Evolutionary conservation across 495 filamentous ascomycete species (phyloP).

Genomic region (Schizothecium vesticola): DNA sequence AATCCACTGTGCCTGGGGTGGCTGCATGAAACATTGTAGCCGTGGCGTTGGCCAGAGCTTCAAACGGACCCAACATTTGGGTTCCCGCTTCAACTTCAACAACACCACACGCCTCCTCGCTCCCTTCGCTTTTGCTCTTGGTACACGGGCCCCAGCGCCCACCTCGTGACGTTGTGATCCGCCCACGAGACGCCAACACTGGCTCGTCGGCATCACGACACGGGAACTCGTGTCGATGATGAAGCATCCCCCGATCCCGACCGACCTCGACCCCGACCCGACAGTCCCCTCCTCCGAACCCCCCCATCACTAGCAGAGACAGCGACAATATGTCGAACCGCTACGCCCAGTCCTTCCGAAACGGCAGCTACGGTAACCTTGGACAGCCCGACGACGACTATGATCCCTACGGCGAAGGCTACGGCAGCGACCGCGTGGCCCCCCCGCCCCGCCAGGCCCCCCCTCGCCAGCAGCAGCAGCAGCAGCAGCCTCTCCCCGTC

Average conservation of each 20-base stretch:
- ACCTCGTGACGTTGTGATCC: background rate
- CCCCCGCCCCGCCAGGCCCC: slow-evolving; percentile 24
- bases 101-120: background rate
- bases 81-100: background rate
- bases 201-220: background rate
- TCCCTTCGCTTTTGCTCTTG: background rate
- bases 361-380: slow-evolving; percentile 29
- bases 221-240: background rate
- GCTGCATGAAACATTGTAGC: background rate
- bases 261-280: slow-evolving; percentile 3
- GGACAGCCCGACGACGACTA: slow-evolving; percentile 36
- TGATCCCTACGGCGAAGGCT: slow-evolving; percentile 43
- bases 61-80: background rate
- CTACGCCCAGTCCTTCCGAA: slow-evolving; percentile 39
- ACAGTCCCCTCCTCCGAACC: slow-evolving; percentile 13
- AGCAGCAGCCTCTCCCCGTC: slow-evolving; percentile 12
- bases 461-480: slow-evolving; percentile 17
- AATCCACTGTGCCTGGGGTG: background rate
- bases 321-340: slow-evolving; percentile 36
- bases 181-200: background rate
- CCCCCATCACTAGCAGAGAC: background rate
- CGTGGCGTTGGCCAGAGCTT: background rate
- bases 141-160: no score
- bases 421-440: slow-evolving; percentile 35
- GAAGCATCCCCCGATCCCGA: background rate